Evolutionary conservation across 257 asterid genomes (phyloP).

Genomic region (Solanum pinnatisectum): DNA sequence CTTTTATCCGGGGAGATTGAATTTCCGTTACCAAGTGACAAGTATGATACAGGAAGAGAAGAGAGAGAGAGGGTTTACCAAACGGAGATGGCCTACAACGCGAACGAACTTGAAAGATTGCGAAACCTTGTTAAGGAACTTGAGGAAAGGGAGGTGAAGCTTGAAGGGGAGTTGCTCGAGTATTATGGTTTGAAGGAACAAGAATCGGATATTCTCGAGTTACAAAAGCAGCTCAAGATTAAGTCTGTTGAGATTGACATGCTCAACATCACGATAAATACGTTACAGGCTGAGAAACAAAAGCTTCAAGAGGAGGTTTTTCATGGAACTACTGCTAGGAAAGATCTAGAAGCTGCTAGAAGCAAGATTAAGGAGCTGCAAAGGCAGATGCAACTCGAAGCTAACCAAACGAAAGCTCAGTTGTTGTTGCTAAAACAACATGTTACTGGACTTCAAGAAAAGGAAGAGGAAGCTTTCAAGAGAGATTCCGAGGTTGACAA

Average conservation of each 20-base stretch:
- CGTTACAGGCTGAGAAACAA: slow-evolving; percentile 81
- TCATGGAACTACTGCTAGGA: slow-evolving; percentile 45
- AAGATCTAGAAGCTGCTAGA: slow-evolving; percentile 68
- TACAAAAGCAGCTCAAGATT: slow-evolving; percentile 80
- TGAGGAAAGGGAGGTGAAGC: slow-evolving; percentile 91
- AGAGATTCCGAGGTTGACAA: slow-evolving; percentile 65
- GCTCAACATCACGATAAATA: slow-evolving; percentile 71
- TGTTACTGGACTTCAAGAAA: slow-evolving; percentile 72
- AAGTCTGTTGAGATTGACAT: slow-evolving; percentile 79
- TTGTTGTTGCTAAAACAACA: slow-evolving; percentile 82
- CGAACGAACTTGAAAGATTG: slow-evolving; percentile 59
- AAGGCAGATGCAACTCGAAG: slow-evolving; percentile 82
- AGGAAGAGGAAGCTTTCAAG: slow-evolving; percentile 60
- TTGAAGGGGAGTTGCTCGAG: slow-evolving; percentile 87
- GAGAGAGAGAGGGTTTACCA: slow-evolving; percentile 53
- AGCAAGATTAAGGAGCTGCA: slow-evolving; percentile 77
- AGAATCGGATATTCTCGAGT: slow-evolving; percentile 61
- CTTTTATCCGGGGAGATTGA: slow-evolving; percentile 81
- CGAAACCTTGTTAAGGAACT: slow-evolving; percentile 66
- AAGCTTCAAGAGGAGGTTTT: slow-evolving; percentile 85
- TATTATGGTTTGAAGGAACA: slow-evolving; percentile 89
- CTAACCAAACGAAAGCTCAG: slow-evolving; percentile 86
- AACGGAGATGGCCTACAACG: slow-evolving; percentile 65
- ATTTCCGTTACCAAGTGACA: slow-evolving; percentile 56
- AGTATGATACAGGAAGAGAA: slow-evolving; percentile 28